Percentiles rank a stretch among this genome's conserved stretches.
Evolutionary conservation across 352 stramenopile species (phyloP).

Genomic region (Phytophthora colocasiae): DNA sequence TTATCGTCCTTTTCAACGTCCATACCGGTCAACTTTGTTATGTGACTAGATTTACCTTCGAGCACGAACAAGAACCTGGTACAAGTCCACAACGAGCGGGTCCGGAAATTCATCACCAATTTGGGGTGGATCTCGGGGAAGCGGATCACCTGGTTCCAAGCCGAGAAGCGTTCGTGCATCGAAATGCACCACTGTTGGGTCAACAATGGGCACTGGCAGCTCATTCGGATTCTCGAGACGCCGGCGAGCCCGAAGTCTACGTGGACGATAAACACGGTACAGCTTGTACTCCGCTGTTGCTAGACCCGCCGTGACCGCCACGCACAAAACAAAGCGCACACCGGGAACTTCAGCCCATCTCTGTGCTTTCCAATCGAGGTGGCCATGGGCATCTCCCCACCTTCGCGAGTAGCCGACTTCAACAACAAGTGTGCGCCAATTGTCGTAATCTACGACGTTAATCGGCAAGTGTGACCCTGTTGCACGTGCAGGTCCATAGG

Average conservation of each 20-base stretch:
- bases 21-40: too few species aligned
- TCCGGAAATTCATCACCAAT: too few species aligned
- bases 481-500: neutral
- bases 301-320: neutral
- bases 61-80: neutral
- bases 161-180: neutral
- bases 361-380: slow-evolving; percentile 10
- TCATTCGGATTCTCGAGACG: neutral
- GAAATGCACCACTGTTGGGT: neutral
- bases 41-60: too few species aligned
- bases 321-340: slow-evolving; percentile 8
- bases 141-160: neutral
- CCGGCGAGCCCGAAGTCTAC: too few species aligned
- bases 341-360: neutral
- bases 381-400: neutral
- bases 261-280: neutral
- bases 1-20: too few species aligned
- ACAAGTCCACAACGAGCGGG: too few species aligned
- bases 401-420: neutral
- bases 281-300: slow-evolving; percentile 1
- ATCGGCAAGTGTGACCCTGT: neutral
- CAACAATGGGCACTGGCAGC: neutral
- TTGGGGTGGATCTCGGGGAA: neutral
- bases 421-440: slow-evolving; percentile 7
- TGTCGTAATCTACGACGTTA: too few species aligned